These are phyloP conservation scores for Creolimax fragrantissima DNA, from an alignment of 78 protist genomes.

Conservation along the genomic window DNA sequence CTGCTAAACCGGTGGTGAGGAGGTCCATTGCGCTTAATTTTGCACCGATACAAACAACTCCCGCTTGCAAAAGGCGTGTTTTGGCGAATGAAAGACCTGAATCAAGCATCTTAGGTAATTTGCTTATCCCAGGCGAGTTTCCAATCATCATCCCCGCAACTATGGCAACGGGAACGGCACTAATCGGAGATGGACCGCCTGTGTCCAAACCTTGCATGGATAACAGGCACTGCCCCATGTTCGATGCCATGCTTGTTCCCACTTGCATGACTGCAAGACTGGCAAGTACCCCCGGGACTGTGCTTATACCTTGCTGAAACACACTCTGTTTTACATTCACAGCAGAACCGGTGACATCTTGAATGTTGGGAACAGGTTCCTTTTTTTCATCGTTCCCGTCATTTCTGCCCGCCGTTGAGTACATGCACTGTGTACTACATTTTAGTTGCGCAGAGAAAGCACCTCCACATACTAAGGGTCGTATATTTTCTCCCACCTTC, in stretches of 20 bases:
- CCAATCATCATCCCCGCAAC: not conserved
- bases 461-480: too few relatives aligned
- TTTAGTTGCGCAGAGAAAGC: too few relatives aligned
- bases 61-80: constrained; percentile 1
- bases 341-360: too few relatives aligned
- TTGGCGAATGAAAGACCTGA: not conserved
- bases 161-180: not conserved
- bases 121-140: not conserved
- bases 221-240: not conserved
- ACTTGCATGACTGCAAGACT: not conserved
- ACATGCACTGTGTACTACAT: too few relatives aligned
- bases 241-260: not conserved
- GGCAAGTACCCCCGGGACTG: not conserved
- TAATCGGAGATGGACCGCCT: not conserved
- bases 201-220: not conserved
- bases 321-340: too few relatives aligned
- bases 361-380: too few relatives aligned
- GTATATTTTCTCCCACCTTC: too few relatives aligned
- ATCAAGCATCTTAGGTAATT: not conserved
- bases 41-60: constrained; percentile 28
- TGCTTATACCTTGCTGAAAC: too few relatives aligned
- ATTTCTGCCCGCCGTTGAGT: too few relatives aligned
- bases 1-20: not conserved
- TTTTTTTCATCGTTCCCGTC: too few relatives aligned
- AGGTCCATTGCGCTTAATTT: constrained; percentile 20